These are phyloP conservation scores for Trypanosoma caninum DNA, from an alignment of 208 protist species.

Conservation along the genomic window DNA sequence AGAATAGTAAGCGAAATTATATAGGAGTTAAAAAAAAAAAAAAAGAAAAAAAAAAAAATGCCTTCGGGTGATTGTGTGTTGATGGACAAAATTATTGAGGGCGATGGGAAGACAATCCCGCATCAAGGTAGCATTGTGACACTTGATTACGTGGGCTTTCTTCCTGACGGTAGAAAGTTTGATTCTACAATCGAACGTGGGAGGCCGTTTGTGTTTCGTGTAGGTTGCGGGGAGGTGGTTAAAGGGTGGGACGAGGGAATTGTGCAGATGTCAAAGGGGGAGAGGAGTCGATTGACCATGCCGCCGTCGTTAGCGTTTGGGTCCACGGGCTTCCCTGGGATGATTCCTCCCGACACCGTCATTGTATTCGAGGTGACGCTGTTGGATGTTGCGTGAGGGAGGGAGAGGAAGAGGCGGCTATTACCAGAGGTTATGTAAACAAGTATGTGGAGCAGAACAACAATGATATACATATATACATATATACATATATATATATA, in stretches of 20 bases:
- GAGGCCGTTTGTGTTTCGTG: conserved; percentile 92
- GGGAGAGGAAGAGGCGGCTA: not conserved
- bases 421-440: not conserved
- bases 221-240: conserved; percentile 91
- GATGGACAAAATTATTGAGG: conserved; percentile 92
- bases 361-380: conserved; percentile 93
- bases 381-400: conserved; percentile 63
- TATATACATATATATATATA: not conserved
- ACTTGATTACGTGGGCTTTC: conserved; percentile 83
- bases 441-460: not conserved
- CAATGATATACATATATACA: not conserved
- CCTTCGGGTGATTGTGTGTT: conserved; percentile 60
- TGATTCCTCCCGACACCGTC: conserved; percentile 84
- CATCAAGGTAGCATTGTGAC: conserved; percentile 82
- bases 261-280: conserved; percentile 91
- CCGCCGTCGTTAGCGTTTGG: conserved; percentile 88
- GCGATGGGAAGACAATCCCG: conserved; percentile 91
- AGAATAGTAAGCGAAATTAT: not conserved
- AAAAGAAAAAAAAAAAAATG: conserved; percentile 36
- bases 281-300: conserved; percentile 91
- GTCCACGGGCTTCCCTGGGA: conserved; percentile 79
- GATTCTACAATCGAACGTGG: conserved; percentile 85
- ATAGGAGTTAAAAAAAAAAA: conserved; percentile 17
- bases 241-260: conserved; percentile 95
- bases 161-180: conserved; percentile 83